Conservation (phyloP, 495 filamentous ascomycete species). For the Annulohypoxylon nitens region DNA sequence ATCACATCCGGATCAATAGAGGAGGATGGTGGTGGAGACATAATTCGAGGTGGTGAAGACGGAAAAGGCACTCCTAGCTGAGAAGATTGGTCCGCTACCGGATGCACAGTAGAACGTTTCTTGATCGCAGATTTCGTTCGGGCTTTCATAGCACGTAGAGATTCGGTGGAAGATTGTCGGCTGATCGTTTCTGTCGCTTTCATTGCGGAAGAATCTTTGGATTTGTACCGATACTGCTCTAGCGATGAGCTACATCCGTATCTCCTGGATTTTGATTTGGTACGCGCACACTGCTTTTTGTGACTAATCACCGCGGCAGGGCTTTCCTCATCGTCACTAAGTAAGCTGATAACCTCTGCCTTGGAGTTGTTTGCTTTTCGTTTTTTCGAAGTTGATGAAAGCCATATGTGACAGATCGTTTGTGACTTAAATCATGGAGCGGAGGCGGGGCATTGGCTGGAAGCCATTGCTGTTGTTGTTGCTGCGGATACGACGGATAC, state of each 20-base stretch:
- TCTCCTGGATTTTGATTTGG: neutral
- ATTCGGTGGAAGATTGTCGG: neutral
- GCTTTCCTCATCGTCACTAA: conserved; percentile 32
- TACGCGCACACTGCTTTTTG: neutral
- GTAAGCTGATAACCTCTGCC: conserved; percentile 28
- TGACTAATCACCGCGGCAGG: neutral
- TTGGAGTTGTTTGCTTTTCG: conserved; percentile 1
- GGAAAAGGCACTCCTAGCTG: neutral
- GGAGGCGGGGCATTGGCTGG: neutral
- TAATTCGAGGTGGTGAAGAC: too few species aligned
- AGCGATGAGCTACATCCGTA: neutral
- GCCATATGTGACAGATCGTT: neutral
- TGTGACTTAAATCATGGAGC: neutral
- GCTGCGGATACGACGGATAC: neutral
- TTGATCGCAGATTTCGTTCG: conserved; percentile 14
- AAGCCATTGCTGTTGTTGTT: neutral
- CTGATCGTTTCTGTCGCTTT: neutral
- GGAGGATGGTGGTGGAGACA: conserved; percentile 20
- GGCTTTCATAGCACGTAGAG: conserved; percentile 17
- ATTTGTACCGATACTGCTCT: neutral
- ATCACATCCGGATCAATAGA: neutral
- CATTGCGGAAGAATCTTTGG: neutral
- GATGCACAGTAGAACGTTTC: conserved; percentile 5
- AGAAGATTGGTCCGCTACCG: neutral
- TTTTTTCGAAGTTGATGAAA: conserved; percentile 22